Conservation (phyloP, 176 grass and related monocot genomes). For the Bothriochloa decipiens region DNA sequence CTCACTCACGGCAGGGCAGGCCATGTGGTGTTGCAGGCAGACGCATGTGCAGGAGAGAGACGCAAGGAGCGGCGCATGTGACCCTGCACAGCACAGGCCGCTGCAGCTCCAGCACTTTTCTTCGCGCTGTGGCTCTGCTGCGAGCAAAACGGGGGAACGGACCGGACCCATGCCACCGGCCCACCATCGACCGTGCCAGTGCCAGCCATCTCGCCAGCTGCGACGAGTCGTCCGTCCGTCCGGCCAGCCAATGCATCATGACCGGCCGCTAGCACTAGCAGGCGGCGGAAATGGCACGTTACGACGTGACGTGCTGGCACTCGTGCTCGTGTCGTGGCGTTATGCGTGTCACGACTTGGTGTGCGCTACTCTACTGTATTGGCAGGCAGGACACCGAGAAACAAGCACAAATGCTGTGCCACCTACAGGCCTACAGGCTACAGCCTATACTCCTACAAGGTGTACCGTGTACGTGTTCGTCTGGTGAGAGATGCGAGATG, state of each 20-base stretch:
- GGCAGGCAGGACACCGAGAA: background rate
- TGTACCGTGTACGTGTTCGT: background rate
- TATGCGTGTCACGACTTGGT: background rate
- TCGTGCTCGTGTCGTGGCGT: background rate
- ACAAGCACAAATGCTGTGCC: background rate
- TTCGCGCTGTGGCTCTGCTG: conserved; percentile 23
- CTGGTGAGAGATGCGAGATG: background rate
- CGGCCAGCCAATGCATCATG: background rate
- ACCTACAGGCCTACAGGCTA: no score
- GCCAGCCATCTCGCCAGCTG: background rate
- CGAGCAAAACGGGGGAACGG: conserved; percentile 9
- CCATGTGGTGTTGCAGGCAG: conserved; percentile 54
- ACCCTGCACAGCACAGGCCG: background rate
- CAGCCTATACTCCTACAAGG: background rate
- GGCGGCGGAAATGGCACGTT: background rate
- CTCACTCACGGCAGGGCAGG: conserved; percentile 38
- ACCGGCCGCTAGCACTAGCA: background rate
- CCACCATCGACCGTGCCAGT: background rate
- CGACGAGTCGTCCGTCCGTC: background rate
- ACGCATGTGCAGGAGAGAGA: conserved; percentile 35
- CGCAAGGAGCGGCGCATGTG: conserved; percentile 34
- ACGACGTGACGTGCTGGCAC: background rate
- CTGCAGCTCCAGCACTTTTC: background rate
- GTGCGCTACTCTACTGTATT: background rate
- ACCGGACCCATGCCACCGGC: background rate